Conservation (phyloP, 2,329 filamentous ascomycete species). For the Metarhizium guizhouense region DNA sequence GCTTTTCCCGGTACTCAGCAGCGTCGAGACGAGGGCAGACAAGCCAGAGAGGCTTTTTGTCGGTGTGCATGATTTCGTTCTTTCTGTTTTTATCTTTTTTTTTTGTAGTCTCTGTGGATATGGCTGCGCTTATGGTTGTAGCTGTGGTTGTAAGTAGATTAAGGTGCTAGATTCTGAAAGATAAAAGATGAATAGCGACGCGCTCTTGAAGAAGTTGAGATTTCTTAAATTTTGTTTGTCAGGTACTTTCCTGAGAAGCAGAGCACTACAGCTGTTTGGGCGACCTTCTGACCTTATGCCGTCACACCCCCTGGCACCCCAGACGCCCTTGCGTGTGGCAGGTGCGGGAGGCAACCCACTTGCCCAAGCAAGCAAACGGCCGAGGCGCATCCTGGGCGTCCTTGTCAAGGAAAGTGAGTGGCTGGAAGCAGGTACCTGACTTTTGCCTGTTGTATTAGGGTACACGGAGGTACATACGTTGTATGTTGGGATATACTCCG, state of each 20-base stretch:
- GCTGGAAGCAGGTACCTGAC: no score
- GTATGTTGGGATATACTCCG: no score
- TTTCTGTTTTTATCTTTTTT: background rate
- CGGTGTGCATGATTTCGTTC: conserved; percentile 2
- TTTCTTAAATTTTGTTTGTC: background rate
- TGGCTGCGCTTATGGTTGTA: background rate
- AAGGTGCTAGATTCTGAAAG: background rate
- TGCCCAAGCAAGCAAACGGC: background rate
- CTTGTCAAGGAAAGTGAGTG: no score
- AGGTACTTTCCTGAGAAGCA: no score
- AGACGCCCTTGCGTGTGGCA: background rate
- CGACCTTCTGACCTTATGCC: background rate
- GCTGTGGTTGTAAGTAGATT: background rate
- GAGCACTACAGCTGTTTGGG: no score
- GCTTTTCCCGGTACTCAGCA: conserved; percentile 17
- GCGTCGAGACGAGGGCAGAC: conserved; percentile 19
- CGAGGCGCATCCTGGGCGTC: no score
- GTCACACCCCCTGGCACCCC: no score
- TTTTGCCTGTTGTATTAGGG: no score
- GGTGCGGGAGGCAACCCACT: background rate
- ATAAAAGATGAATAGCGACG: background rate
- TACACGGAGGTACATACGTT: no score
- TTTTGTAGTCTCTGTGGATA: background rate
- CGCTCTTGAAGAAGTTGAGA: background rate
- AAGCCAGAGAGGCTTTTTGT: conserved; percentile 19